Conservation (phyloP, 2,329 filamentous ascomycete genomes). For the Pseudocercospora fijiensis region DNA sequence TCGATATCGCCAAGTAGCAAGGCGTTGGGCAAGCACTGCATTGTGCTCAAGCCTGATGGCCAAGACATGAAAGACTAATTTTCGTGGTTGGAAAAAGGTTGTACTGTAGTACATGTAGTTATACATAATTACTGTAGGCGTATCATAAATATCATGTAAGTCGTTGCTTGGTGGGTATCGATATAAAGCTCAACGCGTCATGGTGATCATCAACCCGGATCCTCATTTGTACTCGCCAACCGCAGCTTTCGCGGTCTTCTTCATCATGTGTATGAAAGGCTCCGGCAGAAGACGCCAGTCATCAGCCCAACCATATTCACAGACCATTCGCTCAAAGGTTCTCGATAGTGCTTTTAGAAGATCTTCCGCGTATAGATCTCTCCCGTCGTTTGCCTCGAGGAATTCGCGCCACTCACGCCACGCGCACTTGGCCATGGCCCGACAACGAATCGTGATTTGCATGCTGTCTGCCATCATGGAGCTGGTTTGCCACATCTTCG, state of each 20-base stretch:
- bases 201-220: neutral
- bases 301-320: slow-evolving; percentile 16
- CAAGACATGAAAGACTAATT: neutral
- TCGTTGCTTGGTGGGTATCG: slow-evolving; percentile 6
- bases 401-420: slow-evolving; percentile 23
- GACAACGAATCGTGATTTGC: slow-evolving; percentile 14
- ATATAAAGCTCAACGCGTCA: neutral
- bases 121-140: neutral
- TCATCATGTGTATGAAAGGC: slow-evolving; percentile 10
- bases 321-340: slow-evolving; percentile 9
- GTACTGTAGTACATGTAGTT: neutral
- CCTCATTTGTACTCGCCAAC: neutral
- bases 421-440: slow-evolving; percentile 21
- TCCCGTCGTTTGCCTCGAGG: slow-evolving; percentile 10
- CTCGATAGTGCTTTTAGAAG: slow-evolving; percentile 12
- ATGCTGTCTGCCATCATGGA: neutral
- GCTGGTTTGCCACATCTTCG: slow-evolving; percentile 15
- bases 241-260: slow-evolving; percentile 5
- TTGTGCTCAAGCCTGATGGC: neutral
- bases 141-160: slow-evolving; percentile 1
- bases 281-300: slow-evolving; percentile 6
- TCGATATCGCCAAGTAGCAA: neutral
- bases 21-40: neutral
- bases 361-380: slow-evolving; percentile 1
- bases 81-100: neutral